Evolutionary conservation across 139 green algal genomes (phyloP).

Genomic region (Picochlorum sp.): DNA sequence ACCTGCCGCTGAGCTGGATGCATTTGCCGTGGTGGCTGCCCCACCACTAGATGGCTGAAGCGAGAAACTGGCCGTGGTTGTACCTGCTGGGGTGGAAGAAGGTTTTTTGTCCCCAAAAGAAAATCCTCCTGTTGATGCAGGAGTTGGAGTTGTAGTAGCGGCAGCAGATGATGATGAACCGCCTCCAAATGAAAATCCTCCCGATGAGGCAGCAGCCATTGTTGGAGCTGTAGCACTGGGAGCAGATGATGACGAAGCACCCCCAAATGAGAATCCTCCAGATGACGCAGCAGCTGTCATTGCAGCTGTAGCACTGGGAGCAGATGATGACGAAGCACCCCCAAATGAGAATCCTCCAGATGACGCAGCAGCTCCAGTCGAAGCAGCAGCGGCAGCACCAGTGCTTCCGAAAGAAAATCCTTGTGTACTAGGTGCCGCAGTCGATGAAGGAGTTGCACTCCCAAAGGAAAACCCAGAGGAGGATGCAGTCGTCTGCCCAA

Average conservation of each 20-base stretch:
- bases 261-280: too few relatives aligned
- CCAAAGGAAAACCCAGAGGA: constrained; percentile 15
- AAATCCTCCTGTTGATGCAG: constrained; percentile 6
- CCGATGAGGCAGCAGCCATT: too few relatives aligned
- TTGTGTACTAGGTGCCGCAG: neutral
- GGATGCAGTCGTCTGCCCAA: neutral
- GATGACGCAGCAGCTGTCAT: too few relatives aligned
- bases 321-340: neutral
- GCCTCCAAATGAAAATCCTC: too few relatives aligned
- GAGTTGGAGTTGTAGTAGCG: neutral
- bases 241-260: too few relatives aligned
- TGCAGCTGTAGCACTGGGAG: too few relatives aligned
- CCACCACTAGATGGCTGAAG: neutral
- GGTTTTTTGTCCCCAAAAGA: neutral
- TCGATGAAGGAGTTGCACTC: neutral
- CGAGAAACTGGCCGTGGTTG: neutral
- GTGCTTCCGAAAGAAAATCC: neutral
- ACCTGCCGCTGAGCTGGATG: neutral
- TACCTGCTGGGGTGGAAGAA: neutral
- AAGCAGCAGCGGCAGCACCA: neutral
- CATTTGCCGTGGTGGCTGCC: constrained; percentile 6
- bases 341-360: neutral
- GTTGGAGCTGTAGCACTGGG: too few relatives aligned
- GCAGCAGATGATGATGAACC: too few relatives aligned
- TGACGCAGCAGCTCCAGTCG: neutral